phyloP scores from a whole-genome alignment of 495 filamentous ascomycete species.

The Daldinia decipiens region DNA sequence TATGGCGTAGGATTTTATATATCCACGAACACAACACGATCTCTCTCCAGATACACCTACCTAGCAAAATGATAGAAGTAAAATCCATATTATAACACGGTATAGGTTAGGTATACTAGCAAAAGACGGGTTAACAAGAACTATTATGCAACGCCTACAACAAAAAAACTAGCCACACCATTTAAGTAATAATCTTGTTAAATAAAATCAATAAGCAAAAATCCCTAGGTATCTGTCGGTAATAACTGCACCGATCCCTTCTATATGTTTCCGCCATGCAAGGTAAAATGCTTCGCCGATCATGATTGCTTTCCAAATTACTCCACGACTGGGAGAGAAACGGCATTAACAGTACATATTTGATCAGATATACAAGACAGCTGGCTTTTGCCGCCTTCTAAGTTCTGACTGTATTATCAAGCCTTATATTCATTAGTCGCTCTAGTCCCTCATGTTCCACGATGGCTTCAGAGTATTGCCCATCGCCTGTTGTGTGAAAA shows the following conservation, averaged over 20 bases:
- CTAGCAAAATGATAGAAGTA: not conserved
- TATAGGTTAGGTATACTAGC: conserved; percentile 6
- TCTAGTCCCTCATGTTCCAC: conserved; percentile 71
- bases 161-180: conserved; percentile 21
- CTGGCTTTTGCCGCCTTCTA: conserved; percentile 21
- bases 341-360: conserved; percentile 44
- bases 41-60: conserved; percentile 1
- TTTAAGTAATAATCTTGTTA: conserved; percentile 22
- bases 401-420: conserved; percentile 16
- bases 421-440: conserved; percentile 15
- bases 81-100: conserved; percentile 20
- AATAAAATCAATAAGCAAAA: conserved; percentile 27
- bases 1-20: not conserved
- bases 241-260: conserved; percentile 38
- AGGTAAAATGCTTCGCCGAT: conserved; percentile 40
- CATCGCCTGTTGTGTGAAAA: conserved; percentile 83
- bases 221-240: conserved; percentile 35
- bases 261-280: conserved; percentile 43
- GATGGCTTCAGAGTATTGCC: conserved; percentile 75
- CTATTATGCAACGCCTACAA: conserved; percentile 11
- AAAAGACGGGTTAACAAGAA: conserved; percentile 1
- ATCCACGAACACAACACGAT: not conserved
- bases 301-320: conserved; percentile 44
- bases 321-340: conserved; percentile 33
- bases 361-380: conserved; percentile 43